Evolutionary conservation across 768 basidiomycete genomes (phyloP), one percentile per base, ranked within the genome.

Genomic region (Clitopilus passeckerianus): DNA sequence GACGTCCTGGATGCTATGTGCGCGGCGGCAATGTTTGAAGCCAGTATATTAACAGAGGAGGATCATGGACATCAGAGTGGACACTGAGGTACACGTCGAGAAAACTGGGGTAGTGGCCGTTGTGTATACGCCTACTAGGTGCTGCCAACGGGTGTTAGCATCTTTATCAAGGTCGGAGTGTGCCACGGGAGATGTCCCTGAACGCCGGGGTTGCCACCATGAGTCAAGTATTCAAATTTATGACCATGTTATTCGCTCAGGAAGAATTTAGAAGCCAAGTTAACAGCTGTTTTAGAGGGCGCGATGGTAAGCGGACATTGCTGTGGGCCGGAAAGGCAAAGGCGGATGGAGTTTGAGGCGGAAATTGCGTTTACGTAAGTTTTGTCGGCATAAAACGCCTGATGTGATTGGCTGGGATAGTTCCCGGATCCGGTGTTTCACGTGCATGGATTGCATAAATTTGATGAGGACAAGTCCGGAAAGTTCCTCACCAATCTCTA

Each of bases 391-490:
- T 72, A 72, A 71, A 66, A 59, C 59, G 37, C 34, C 37, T 5
- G 22, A 34, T 66, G 18, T 74, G 73, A 76, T 76, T 76, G 75
- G 75, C 62, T 70, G 64, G 20, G 22, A 12, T 46, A 33, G 37
- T 53, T 50, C 46, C 46, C 53, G 57, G 41, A 33, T 33, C 59
- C 64, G 65, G 61, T 55, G 60, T 71, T 75, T 77, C 77, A 79
- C 76, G 77, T 79, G 76, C 67, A 50, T 64, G 53, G 57, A 62
- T 60, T 64, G 63, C 63, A 74, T 77, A 76, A 76, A 75, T 72
- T 75, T 75, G 72, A 34, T 70, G 71, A 73, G 69, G 66, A 70
- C 71, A 66, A 68, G 30, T 23, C 46, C 37, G 23, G 27, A 24
- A 41, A 20, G 30, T 53, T 46, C 44, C 44, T 68, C 58, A 62